Conservation (phyloP, 2,329 filamentous ascomycete species). For the Arthrobotrys megalospora region DNA sequence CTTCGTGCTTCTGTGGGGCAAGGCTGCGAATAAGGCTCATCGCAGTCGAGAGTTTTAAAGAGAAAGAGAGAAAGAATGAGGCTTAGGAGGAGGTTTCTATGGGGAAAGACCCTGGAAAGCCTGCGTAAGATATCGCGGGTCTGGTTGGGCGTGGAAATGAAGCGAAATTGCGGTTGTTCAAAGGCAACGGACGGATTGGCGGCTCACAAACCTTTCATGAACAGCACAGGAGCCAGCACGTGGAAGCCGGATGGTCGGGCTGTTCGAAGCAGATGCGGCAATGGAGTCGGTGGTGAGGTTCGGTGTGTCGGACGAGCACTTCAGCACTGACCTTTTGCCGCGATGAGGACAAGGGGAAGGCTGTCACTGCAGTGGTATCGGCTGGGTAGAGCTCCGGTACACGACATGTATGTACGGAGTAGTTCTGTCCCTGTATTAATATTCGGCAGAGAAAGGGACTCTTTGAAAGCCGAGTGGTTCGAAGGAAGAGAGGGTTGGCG, state of each 20-base stretch:
- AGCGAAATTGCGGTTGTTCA: conserved; percentile 56
- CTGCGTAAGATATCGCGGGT: conserved; percentile 44
- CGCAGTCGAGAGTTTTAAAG: conserved; percentile 26
- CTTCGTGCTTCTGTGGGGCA: conserved; percentile 32
- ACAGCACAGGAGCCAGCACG: conserved; percentile 32
- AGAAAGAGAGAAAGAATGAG: conserved; percentile 52
- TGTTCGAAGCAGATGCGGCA: conserved; percentile 5
- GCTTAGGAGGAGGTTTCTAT: conserved; percentile 25
- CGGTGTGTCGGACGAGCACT: conserved; percentile 50
- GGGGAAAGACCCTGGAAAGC: conserved; percentile 17
- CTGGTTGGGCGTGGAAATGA: conserved; percentile 28
- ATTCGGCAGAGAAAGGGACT: background rate
- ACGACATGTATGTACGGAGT: conserved; percentile 8
- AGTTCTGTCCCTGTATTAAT: background rate
- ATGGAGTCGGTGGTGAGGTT: background rate
- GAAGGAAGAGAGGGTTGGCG: background rate
- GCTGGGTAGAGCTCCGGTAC: conserved; percentile 10
- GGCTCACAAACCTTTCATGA: conserved; percentile 53
- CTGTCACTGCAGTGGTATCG: conserved; percentile 10
- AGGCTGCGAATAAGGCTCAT: conserved; percentile 47
- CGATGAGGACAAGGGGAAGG: conserved; percentile 15
- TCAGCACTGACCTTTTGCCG: conserved; percentile 14
- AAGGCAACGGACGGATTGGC: conserved; percentile 36
- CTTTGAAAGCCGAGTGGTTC: background rate
- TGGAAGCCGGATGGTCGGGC: background rate